Base-by-base conservation (phyloP, 2,329 filamentous ascomycete genomes). In the Triangularia setosa region DNA sequence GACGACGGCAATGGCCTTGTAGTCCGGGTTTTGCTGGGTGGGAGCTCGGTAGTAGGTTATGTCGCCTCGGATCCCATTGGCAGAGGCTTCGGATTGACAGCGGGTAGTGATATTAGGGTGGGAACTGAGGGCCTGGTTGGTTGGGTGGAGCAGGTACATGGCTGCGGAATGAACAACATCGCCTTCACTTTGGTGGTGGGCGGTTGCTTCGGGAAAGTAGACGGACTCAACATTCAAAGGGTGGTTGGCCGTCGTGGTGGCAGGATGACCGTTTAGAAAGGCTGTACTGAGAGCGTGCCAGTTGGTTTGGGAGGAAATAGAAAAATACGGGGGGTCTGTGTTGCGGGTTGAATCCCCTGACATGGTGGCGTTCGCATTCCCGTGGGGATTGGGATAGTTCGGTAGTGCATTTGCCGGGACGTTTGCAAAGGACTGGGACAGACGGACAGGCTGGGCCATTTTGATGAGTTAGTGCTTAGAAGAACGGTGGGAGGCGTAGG, bases 1-100 rank as follows among this genome's bases (percentile, higher is more conserved):
- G 57, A 59, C 57, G 4, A 59, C 57, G 57, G 57, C 57, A 40
- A 59, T 44, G 57, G 57, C 57, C 27, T 28, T 28, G 27, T 7
- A 28, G 27, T 28, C 11, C 11, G 3, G 3, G 27, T 28, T 28
- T 6, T 6, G 23, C 57, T 28, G n/a, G 27, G 21, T 16, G 27
- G 27, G 27, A 9, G 8, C 30, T n/a, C 28, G 57, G 23, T 55
- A 55, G 52, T 55, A 55, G 52, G 52, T 55, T 2, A 55, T 55
- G 52, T 55, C 52, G 21, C 52, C 23, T 18, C 52, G 52, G 52
- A 55, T 55, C 12, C 52, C 21, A 21, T 55, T 55, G 16, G 52
- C 23, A 2, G 52, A 18, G 52, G 52, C 52, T 18, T 55, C 52
- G 21, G 52, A 55, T 21, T 55, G 52, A 21, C 52, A 55, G 21